Evolutionary conservation across 768 basidiomycete species (phyloP).

Genomic region (Leccinum subgranulosum): DNA sequence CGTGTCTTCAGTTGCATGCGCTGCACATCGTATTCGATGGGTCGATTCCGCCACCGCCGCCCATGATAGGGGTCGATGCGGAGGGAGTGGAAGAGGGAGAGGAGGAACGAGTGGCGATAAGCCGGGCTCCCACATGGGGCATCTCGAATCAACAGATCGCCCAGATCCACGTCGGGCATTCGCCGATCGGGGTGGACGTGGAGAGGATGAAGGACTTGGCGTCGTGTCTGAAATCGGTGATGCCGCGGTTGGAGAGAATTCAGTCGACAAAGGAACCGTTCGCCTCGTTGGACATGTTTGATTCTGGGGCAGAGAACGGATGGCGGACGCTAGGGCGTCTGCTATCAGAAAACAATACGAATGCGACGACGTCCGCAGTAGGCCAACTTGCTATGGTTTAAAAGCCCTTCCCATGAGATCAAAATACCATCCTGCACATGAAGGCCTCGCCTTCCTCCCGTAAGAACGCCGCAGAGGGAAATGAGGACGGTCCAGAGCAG

Average conservation of each 20-base stretch:
- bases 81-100: background rate
- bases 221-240: conserved; percentile 10
- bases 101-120: background rate
- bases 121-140: background rate
- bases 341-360: background rate
- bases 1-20: conserved; percentile 9
- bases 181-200: background rate
- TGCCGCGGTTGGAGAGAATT: conserved; percentile 9
- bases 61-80: background rate
- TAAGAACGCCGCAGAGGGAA: no score
- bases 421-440: no score
- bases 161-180: conserved; percentile 14
- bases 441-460: no score
- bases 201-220: background rate
- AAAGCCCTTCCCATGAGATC: background rate
- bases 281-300: background rate
- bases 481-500: no score
- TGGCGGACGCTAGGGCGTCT: background rate
- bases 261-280: background rate
- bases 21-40: conserved; percentile 17
- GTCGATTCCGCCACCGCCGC: conserved; percentile 2
- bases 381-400: background rate
- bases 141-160: conserved; percentile 8
- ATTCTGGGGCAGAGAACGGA: background rate
- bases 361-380: background rate